These are phyloP conservation scores for Elsinoe perseae DNA, from an alignment of 2,329 filamentous ascomycete genomes.

Conservation along the genomic window DNA sequence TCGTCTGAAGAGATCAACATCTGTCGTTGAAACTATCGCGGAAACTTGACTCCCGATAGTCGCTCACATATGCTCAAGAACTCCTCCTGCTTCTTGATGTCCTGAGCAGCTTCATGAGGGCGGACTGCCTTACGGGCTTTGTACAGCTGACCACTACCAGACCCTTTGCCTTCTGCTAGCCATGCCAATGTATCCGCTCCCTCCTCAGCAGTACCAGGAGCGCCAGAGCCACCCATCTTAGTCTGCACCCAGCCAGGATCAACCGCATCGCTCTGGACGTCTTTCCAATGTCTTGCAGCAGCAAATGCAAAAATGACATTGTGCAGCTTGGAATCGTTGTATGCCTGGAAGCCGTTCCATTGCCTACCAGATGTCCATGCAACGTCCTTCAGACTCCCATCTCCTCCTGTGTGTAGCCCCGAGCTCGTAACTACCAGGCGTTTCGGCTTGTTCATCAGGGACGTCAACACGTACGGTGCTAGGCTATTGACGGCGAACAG, in stretches of 20 bases:
- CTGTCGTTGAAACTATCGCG: slow-evolving; percentile 18
- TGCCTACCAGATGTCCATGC: slow-evolving; percentile 31
- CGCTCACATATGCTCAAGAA: slow-evolving; percentile 34
- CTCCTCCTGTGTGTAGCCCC: slow-evolving; percentile 44
- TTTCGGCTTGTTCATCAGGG: slow-evolving; percentile 42
- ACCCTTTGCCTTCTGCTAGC: slow-evolving; percentile 37
- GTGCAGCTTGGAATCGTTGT: slow-evolving; percentile 51
- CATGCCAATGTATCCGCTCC: slow-evolving; percentile 44
- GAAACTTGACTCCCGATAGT: slow-evolving; percentile 30
- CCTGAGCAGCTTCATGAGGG: slow-evolving; percentile 28
- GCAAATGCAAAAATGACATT: slow-evolving; percentile 49
- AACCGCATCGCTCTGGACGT: slow-evolving; percentile 42
- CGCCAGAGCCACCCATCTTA: slow-evolving; percentile 37
- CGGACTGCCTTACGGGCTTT: slow-evolving; percentile 27
- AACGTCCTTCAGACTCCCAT: slow-evolving; percentile 36
- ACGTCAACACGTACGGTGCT: slow-evolving; percentile 51
- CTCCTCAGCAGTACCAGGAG: slow-evolving; percentile 42
- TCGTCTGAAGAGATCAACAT: not conserved
- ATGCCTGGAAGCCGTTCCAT: slow-evolving; percentile 36
- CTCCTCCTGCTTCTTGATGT: slow-evolving; percentile 38
- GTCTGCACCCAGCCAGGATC: slow-evolving; percentile 41
- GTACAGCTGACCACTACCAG: slow-evolving; percentile 37
- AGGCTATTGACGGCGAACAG: slow-evolving; percentile 51
- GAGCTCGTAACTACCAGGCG: slow-evolving; percentile 48
- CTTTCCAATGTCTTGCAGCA: slow-evolving; percentile 41